Conservation (phyloP, 306 rosid species). For the Cicer yamashitae region DNA sequence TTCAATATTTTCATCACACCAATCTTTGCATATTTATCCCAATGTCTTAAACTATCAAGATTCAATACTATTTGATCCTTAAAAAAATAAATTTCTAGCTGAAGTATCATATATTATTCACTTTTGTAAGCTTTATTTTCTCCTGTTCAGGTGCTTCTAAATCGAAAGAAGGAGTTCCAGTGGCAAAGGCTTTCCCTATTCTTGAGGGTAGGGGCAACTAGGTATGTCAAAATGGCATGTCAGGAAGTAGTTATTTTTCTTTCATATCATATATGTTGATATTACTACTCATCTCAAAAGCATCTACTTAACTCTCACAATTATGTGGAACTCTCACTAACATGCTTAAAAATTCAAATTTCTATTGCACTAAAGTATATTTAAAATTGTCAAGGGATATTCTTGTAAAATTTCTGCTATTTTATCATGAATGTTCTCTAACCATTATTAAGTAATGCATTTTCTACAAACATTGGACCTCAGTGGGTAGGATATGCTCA, state of each 20-base stretch:
- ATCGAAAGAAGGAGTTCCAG: constrained; percentile 79
- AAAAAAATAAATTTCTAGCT: constrained; percentile 18
- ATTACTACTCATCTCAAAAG: constrained; percentile 1
- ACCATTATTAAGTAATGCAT: neutral
- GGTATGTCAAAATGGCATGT: constrained; percentile 58
- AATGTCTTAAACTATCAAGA: constrained; percentile 6
- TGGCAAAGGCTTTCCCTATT: constrained; percentile 90
- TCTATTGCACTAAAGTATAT: constrained; percentile 1
- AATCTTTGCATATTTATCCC: constrained; percentile 16
- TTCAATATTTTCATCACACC: constrained; percentile 13
- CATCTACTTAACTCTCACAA: constrained; percentile 1
- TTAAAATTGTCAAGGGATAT: neutral
- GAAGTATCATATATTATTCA: neutral
- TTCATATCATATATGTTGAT: neutral
- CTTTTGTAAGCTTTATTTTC: constrained; percentile 15
- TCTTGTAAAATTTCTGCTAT: neutral
- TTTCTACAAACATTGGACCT: constrained; percentile 18
- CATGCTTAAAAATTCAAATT: neutral
- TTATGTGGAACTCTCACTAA: constrained; percentile 1
- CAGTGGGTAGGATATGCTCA: neutral
- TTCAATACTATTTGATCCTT: constrained; percentile 25
- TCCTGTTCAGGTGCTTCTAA: constrained; percentile 73
- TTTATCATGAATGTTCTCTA: constrained; percentile 1
- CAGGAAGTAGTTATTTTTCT: constrained; percentile 12
- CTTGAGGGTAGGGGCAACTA: constrained; percentile 77